phyloP scores from a whole-genome alignment of 2,329 filamentous ascomycete species.

The Apiospora saccharicola region DNA sequence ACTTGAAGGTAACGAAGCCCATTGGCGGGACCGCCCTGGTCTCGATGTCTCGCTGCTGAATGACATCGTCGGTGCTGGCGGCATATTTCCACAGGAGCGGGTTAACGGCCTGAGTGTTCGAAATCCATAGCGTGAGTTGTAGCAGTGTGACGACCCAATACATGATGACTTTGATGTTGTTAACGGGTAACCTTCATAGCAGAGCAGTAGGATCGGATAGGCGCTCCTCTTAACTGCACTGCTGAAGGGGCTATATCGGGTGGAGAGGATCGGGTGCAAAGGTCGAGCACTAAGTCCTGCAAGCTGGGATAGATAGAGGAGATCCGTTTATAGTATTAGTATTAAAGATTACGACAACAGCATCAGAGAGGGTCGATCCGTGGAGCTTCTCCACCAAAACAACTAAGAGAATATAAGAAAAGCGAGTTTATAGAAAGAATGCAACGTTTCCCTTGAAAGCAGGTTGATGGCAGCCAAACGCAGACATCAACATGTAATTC shows the following conservation, averaged over 20 bases:
- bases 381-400: slow-evolving; percentile 29
- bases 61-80: slow-evolving; percentile 23
- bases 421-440: slow-evolving; percentile 39
- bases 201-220: slow-evolving; percentile 7
- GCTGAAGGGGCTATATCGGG: slow-evolving; percentile 28
- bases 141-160: slow-evolving; percentile 44
- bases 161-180: slow-evolving; percentile 32
- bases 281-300: slow-evolving; percentile 32
- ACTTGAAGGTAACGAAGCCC: slow-evolving; percentile 48
- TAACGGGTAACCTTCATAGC: slow-evolving; percentile 6
- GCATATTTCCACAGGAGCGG: slow-evolving; percentile 37
- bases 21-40: slow-evolving; percentile 27
- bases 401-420: slow-evolving; percentile 28
- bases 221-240: not conserved
- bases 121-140: slow-evolving; percentile 56
- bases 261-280: slow-evolving; percentile 24
- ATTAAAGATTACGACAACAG: slow-evolving; percentile 40
- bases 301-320: slow-evolving; percentile 32
- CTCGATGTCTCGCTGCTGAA: slow-evolving; percentile 26
- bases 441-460: slow-evolving; percentile 37
- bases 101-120: slow-evolving; percentile 57
- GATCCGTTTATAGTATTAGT: slow-evolving; percentile 38
- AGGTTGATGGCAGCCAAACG: slow-evolving; percentile 24
- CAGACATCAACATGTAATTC: slow-evolving; percentile 24
- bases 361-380: slow-evolving; percentile 33